Percentiles rank a stretch among this genome's conserved stretches.
Conservation (phyloP, 805 yeast genomes). For the Sungouiella blattae region DNA sequence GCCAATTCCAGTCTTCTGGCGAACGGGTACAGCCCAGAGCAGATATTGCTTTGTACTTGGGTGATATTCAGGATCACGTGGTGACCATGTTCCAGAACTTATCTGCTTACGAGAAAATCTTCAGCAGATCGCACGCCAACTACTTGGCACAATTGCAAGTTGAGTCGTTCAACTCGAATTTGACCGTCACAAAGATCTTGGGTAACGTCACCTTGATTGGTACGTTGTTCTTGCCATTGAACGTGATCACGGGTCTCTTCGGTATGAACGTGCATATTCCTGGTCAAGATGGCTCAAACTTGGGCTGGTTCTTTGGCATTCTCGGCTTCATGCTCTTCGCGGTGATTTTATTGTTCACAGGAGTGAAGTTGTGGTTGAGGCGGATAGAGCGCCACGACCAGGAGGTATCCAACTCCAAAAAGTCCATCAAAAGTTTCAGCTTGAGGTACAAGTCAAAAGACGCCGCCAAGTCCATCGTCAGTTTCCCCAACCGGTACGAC, state of each 20-base stretch:
- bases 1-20: conserved; percentile 17
- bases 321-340: conserved; percentile 35
- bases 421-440: conserved; percentile 22
- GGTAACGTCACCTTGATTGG: conserved; percentile 89
- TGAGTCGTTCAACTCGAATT: conserved; percentile 81
- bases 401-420: conserved; percentile 9
- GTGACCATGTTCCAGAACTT: conserved; percentile 93
- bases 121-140: conserved; percentile 86
- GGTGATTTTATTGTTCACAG: conserved; percentile 22
- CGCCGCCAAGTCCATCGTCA: conserved; percentile 37
- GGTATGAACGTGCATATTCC: conserved; percentile 95
- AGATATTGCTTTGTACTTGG: conserved; percentile 86
- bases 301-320: conserved; percentile 55
- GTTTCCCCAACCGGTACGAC: conserved; percentile 36
- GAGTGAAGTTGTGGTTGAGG: conserved; percentile 20
- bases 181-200: conserved; percentile 79
- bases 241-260: conserved; percentile 84
- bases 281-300: conserved; percentile 39
- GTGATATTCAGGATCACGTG: conserved; percentile 96
- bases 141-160: conserved; percentile 93
- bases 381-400: conserved; percentile 9
- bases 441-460: conserved; percentile 23
- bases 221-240: conserved; percentile 86
- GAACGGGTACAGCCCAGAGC: conserved; percentile 63
- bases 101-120: conserved; percentile 86